Evolutionary conservation across 768 basidiomycete species (phyloP).

Genomic region (Podaxis sp.): DNA sequence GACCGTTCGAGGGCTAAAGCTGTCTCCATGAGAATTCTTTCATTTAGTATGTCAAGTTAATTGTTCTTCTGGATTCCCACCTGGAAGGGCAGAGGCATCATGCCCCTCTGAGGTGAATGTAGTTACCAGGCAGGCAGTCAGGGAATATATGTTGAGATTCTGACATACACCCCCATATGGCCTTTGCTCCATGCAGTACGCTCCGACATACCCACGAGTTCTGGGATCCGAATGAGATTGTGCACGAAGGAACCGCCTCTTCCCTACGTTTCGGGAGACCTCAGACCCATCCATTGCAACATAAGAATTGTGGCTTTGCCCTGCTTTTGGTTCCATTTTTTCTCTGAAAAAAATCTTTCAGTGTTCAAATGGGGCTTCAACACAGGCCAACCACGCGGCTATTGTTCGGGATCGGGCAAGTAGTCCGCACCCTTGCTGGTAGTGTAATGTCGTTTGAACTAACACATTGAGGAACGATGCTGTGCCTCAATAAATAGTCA

Average conservation of each 20-base stretch:
- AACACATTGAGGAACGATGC: no score
- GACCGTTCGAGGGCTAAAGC: neutral
- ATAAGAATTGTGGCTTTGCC: no score
- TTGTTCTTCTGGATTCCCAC: neutral
- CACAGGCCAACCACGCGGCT: no score
- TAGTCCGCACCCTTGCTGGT: no score
- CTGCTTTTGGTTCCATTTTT: no score
- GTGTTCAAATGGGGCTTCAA: no score
- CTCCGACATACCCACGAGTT: slow-evolving; percentile 2
- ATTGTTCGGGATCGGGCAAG: no score
- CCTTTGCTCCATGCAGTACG: neutral
- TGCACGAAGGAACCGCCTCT: neutral
- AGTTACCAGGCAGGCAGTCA: neutral
- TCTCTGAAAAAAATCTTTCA: no score
- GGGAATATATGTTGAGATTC: slow-evolving; percentile 1
- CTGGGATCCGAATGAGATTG: neutral
- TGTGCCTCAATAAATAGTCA: neutral
- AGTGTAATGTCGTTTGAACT: no score
- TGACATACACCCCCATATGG: slow-evolving; percentile 1
- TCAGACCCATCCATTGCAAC: neutral
- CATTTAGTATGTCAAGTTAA: neutral
- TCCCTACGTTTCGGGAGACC: neutral
- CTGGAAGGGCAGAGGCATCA: neutral
- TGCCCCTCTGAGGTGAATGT: neutral
- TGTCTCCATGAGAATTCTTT: neutral